Percentiles rank a stretch among this genome's conserved stretches.
Conservation (phyloP, 1,284 basidiomycete genomes). For the Abortiporus biennis region DNA sequence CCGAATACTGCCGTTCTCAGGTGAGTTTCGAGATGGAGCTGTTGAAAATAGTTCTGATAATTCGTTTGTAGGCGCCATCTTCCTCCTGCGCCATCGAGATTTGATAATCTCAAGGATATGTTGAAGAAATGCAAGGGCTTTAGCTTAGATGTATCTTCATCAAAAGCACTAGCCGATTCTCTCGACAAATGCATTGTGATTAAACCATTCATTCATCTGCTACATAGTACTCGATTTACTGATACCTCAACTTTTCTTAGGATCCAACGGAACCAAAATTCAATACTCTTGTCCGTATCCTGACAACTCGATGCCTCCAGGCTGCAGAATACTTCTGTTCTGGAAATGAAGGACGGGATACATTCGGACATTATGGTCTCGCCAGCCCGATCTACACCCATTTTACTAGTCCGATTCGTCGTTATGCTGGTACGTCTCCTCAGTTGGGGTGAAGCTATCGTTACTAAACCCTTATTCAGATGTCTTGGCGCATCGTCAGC, state of each 20-base stretch:
- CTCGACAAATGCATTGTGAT: constrained; percentile 84
- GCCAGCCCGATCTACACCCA: constrained; percentile 98
- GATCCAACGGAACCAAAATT: constrained; percentile 82
- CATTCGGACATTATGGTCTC: constrained; percentile 95
- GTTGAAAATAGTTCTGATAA: background rate
- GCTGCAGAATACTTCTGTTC: constrained; percentile 98
- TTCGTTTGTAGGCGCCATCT: constrained; percentile 69
- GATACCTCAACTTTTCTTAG: constrained; percentile 29
- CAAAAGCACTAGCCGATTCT: constrained; percentile 85
- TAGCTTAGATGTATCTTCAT: constrained; percentile 88
- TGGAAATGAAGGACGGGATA: constrained; percentile 87
- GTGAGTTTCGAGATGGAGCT: constrained; percentile 31
- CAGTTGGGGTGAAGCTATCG: constrained; percentile 14
- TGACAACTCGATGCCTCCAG: constrained; percentile 99
- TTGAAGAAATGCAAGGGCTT: constrained; percentile 83
- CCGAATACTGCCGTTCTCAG: constrained; percentile 94
- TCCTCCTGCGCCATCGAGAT: constrained; percentile 90
- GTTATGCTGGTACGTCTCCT: constrained; percentile 79
- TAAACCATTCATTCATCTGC: constrained; percentile 12
- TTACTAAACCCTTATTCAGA: constrained; percentile 39
- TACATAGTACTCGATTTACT: background rate
- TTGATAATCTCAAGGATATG: constrained; percentile 95
- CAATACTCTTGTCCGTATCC: constrained; percentile 97
- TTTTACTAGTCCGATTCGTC: constrained; percentile 92
- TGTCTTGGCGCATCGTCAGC: constrained; percentile 91